These are phyloP conservation scores for Linum tenue DNA, from an alignment of 345 rosid genomes.

Conservation along the genomic window DNA sequence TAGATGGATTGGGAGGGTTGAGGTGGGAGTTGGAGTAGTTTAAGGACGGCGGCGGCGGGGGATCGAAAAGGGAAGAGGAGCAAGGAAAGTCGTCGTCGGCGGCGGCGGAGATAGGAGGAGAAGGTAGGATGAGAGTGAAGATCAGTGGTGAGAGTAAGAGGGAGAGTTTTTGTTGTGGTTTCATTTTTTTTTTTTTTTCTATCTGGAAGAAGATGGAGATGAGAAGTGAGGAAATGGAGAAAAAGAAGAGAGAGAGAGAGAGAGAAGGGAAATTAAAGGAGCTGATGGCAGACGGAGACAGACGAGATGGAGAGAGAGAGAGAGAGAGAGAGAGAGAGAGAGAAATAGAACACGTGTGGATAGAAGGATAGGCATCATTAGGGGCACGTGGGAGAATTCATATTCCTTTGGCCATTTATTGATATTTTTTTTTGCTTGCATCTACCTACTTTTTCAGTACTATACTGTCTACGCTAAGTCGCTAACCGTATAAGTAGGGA, in stretches of 20 bases:
- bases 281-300: no score
- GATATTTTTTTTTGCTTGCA: neutral
- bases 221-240: conserved; percentile 12
- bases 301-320: neutral
- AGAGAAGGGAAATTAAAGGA: neutral
- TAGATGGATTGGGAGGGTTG: neutral
- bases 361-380: conserved; percentile 4
- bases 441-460: neutral
- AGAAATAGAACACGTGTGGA: conserved; percentile 38
- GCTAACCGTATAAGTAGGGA: no score
- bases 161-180: conserved; percentile 5
- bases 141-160: neutral
- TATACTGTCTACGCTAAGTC: no score
- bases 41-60: neutral
- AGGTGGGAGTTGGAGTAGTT: no score
- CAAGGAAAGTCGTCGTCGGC: neutral
- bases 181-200: neutral
- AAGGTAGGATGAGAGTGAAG: neutral
- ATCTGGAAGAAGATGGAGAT: neutral
- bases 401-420: neutral
- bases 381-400: conserved; percentile 29
- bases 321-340: neutral
- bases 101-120: neutral
- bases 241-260: neutral
- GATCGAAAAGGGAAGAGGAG: conserved; percentile 12